phyloP scores from a whole-genome alignment of 805 yeast species.

The Novakomyces olei region DNA sequence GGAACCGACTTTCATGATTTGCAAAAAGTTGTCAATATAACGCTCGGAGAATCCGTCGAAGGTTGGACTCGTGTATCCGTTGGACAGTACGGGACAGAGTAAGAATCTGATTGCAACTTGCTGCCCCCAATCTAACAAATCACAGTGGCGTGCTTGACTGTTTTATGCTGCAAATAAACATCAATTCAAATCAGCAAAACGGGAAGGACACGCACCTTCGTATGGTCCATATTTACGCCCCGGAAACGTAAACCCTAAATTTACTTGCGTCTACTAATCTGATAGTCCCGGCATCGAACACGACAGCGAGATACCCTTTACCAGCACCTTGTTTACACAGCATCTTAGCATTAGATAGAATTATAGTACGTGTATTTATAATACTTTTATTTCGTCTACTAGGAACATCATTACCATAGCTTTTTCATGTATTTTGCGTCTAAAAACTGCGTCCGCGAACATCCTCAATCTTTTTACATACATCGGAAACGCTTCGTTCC shows the following conservation, averaged over 20 bases:
- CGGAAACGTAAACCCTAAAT: slow-evolving; percentile 17
- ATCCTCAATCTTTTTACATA: slow-evolving; percentile 15
- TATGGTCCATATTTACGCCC: slow-evolving; percentile 40
- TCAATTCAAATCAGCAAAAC: slow-evolving; percentile 66
- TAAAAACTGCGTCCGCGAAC: slow-evolving; percentile 12
- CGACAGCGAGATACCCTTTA: too few relatives aligned
- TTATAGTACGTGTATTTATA: too few relatives aligned
- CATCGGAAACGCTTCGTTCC: slow-evolving; percentile 14
- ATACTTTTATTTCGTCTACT: too few relatives aligned
- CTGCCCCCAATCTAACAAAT: background rate
- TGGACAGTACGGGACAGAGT: slow-evolving; percentile 29
- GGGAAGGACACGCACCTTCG: slow-evolving; percentile 90
- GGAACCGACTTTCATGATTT: slow-evolving; percentile 68
- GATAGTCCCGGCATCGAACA: too few relatives aligned
- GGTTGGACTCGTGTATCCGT: slow-evolving; percentile 61
- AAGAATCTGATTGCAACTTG: slow-evolving; percentile 3
- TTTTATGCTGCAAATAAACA: slow-evolving; percentile 37
- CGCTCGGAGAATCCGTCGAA: slow-evolving; percentile 38
- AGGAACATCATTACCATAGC: too few relatives aligned
- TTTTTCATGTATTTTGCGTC: too few relatives aligned
- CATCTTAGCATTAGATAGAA: too few relatives aligned
- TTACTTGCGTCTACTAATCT: too few relatives aligned
- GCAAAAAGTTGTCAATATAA: slow-evolving; percentile 37
- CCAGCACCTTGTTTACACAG: too few relatives aligned
- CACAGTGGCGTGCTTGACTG: slow-evolving; percentile 34